A percentile compares a stretch with the other conserved stretches of the same genome.
phyloP scores from a whole-genome alignment of 331 rosid species.

The Pyrus hybrid region DNA sequence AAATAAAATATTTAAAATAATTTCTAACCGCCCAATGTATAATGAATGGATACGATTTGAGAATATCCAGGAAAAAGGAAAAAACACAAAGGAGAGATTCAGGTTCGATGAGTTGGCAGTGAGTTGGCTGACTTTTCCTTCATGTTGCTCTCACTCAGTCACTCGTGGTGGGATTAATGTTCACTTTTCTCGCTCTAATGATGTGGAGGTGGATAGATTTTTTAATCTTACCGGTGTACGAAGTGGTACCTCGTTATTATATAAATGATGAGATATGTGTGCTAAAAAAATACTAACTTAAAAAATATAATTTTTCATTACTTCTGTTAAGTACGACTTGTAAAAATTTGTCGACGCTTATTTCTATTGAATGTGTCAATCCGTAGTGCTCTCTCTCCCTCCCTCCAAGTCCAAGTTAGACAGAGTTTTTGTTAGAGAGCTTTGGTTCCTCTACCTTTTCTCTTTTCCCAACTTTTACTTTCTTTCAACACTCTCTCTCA shows the following conservation, averaged over 20 bases:
- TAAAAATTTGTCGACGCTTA: too few species aligned
- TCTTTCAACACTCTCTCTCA: neutral
- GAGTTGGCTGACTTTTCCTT: conserved; percentile 6
- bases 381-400: neutral
- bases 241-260: too few species aligned
- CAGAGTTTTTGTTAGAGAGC: neutral
- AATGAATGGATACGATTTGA: accelerated
- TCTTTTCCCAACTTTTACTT: neutral
- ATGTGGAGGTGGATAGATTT: too few species aligned
- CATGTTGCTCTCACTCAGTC: neutral
- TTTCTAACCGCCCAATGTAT: accelerated
- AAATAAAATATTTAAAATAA: too few species aligned
- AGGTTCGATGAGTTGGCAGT: conserved; percentile 12
- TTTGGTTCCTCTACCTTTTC: neutral
- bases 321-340: too few species aligned
- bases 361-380: neutral
- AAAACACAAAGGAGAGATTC: neutral
- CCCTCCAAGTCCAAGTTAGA: neutral
- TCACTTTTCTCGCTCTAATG: too few species aligned
- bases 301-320: too few species aligned
- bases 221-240: too few species aligned
- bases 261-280: too few species aligned
- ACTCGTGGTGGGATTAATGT: too few species aligned
- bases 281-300: too few species aligned
- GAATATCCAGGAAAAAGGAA: accelerated